Conservation (phyloP, 2,329 filamentous ascomycete genomes). For the Simplicillium aogashimaense region DNA sequence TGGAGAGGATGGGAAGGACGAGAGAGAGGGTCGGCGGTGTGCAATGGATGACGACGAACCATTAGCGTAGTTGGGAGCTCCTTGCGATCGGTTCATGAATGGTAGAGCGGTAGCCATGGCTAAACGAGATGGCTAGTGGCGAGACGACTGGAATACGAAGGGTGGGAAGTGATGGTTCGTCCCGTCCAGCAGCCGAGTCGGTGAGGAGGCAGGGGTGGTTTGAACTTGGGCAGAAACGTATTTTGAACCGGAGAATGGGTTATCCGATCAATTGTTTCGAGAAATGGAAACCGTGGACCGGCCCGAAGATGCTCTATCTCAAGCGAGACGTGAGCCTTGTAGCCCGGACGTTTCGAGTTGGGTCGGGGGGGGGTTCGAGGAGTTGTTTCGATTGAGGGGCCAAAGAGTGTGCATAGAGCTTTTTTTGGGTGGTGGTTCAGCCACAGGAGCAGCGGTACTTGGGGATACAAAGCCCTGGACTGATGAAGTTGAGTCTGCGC, state of each 20-base stretch:
- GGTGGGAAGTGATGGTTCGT: neutral
- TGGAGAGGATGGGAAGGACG: constrained; percentile 52
- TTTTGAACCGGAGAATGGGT: neutral
- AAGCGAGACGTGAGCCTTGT: too few relatives aligned
- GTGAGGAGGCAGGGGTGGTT: neutral
- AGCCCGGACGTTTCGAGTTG: too few relatives aligned
- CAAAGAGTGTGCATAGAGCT: too few relatives aligned
- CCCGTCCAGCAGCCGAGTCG: neutral
- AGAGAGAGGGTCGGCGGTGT: constrained; percentile 44
- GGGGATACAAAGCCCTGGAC: too few relatives aligned
- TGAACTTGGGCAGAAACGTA: too few relatives aligned
- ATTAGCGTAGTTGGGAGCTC: constrained; percentile 24
- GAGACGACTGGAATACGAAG: neutral
- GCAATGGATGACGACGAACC: constrained; percentile 12
- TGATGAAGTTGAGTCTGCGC: too few relatives aligned
- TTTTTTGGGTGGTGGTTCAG: too few relatives aligned
- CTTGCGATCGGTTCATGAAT: constrained; percentile 27
- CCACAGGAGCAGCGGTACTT: too few relatives aligned
- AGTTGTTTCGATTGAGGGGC: too few relatives aligned
- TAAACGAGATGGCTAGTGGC: neutral
- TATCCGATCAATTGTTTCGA: neutral
- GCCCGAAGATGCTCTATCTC: too few relatives aligned
- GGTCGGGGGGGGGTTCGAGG: too few relatives aligned
- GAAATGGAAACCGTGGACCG: neutral
- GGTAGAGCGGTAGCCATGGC: constrained; percentile 32